These are phyloP conservation scores for Dacryopinax spathularia DNA, from an alignment of 768 basidiomycete species.

Conservation along the genomic window DNA sequence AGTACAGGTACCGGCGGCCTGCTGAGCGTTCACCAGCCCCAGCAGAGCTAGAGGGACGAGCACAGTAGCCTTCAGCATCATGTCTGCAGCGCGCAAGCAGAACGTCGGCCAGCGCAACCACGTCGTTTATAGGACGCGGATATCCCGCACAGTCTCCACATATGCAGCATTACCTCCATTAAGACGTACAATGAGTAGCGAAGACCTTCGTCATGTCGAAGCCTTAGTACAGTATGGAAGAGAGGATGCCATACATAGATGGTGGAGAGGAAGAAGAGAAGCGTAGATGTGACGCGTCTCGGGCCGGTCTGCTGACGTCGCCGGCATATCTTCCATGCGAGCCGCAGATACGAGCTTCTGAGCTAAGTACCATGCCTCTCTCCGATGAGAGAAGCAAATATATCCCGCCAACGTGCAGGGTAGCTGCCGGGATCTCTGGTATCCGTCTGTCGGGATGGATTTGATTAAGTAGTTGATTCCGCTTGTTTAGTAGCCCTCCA, in stretches of 20 bases:
- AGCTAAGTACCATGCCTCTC: no score
- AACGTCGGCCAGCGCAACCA: background rate
- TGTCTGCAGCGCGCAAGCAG: background rate
- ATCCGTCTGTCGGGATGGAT: no score
- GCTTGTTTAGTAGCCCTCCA: no score
- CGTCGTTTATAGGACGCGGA: background rate
- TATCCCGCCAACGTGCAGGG: no score
- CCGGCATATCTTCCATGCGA: no score
- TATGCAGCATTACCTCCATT: background rate
- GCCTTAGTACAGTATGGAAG: background rate
- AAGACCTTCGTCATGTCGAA: background rate
- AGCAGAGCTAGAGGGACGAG: background rate
- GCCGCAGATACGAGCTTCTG: no score
- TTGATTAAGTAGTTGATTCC: no score
- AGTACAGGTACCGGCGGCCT: background rate
- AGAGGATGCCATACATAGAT: background rate
- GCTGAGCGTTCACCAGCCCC: background rate
- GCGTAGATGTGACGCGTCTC: background rate
- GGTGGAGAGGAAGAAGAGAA: background rate
- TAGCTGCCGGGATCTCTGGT: no score
- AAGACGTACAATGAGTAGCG: background rate
- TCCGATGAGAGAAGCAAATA: no score
- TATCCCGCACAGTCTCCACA: background rate
- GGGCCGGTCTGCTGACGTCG: no score
- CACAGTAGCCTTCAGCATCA: background rate